Base-by-base conservation (phyloP, 306 rosid genomes). In the Sesbania bispinosa region DNA sequence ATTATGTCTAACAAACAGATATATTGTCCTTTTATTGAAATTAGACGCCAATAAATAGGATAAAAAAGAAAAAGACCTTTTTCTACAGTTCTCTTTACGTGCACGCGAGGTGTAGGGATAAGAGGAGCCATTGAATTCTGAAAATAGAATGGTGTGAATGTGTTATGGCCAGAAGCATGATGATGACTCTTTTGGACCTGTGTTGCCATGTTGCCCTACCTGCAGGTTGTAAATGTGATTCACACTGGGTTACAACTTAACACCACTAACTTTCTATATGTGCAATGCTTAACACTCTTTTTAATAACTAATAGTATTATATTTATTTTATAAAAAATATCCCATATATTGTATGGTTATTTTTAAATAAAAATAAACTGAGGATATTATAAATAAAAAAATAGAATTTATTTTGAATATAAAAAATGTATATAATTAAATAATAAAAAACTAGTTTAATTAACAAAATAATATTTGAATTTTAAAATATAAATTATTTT, bases 51-150 rank as follows among this genome's bases (percentile, higher is more conserved):
- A 39, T 5, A 4, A 29, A 4, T 38, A 75, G 43, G 4, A 62
- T 23, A 35, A 1, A 19, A 29, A 30, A 50, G 4, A 53, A 64
- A 19, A 23, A 11, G 27, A 13, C 19, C 5, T 13, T 46, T 61
- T 19, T 41, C 1, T 10, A 30, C 19, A 23, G 26, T 51, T n/a
- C n/a, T 70, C 45, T 79, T 73, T 61, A 38, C 71, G 58, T 48
- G 83, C 75, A 79, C 76, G 79, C 83, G 13, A 79, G 59, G 4
- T 27, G 73, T 14, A 62, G 60, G 65, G 66, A 42, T 16, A 27
- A 62, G 26, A 45, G 51, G 11, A 45, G 42, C 32, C 21, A 68
- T 35, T 57, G 13, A 60, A 27, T 47, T 48, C 39, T 50, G 11
- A 50, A 68, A 61, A 43, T 60, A 27, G 63, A 76, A 67, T 33